Evolutionary conservation across 148 eudicot species (phyloP).

Genomic region (Rhododendron molle): DNA sequence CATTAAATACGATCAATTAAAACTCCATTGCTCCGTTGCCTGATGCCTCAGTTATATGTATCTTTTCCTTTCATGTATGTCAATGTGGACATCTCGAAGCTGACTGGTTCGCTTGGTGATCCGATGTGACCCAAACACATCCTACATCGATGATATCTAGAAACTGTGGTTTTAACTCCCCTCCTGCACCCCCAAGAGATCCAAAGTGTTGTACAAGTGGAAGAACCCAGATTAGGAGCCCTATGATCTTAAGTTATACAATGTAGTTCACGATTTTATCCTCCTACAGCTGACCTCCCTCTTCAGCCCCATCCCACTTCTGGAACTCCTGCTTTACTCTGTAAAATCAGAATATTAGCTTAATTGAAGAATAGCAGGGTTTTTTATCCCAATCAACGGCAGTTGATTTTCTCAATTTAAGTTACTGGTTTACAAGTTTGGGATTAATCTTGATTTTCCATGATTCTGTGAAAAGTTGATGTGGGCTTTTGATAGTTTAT

Average conservation of each 20-base stretch:
- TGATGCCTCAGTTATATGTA: background rate
- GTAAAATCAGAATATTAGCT: background rate
- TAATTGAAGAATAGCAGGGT: background rate
- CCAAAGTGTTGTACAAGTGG: background rate
- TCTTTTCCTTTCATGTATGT: background rate
- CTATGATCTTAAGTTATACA: too few relatives aligned
- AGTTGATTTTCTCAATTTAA: background rate
- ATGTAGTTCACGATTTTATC: background rate
- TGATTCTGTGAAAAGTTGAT: background rate
- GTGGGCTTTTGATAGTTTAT: background rate
- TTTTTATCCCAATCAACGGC: background rate
- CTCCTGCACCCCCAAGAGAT: background rate
- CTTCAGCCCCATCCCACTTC: background rate
- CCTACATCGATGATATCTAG: background rate
- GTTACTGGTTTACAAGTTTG: background rate
- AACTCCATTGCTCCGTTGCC: background rate
- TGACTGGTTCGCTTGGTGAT: background rate
- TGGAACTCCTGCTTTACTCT: background rate
- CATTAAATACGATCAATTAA: background rate
- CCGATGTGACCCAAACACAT: background rate
- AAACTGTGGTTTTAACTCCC: background rate
- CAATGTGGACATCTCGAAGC: background rate
- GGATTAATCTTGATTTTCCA: background rate
- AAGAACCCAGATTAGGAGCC: background rate
- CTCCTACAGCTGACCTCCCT: background rate